These are phyloP conservation scores for Lachnellula occidentalis DNA, from an alignment of 2,329 filamentous ascomycete genomes.

Conservation along the genomic window DNA sequence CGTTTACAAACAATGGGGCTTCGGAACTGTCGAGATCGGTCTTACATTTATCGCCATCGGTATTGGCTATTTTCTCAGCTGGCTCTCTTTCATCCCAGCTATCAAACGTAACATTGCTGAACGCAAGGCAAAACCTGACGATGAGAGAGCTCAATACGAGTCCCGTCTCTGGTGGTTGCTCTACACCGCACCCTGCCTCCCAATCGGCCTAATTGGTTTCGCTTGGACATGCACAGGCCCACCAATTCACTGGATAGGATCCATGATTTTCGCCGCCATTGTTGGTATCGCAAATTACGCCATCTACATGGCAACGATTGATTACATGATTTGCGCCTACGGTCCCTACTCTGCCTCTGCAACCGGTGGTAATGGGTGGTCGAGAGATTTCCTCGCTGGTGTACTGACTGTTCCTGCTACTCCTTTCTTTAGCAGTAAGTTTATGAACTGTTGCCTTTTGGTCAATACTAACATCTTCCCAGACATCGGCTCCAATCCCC, in stretches of 20 bases:
- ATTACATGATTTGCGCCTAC: slow-evolving; percentile 73
- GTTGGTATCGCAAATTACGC: slow-evolving; percentile 68
- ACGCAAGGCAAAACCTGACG: slow-evolving; percentile 44
- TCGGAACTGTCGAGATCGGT: slow-evolving; percentile 50
- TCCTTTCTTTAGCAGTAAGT: slow-evolving; percentile 51
- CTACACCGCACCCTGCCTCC: slow-evolving; percentile 53
- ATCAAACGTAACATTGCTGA: slow-evolving; percentile 49
- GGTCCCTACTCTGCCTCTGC: slow-evolving; percentile 69
- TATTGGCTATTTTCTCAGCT: slow-evolving; percentile 60
- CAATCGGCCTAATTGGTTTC: slow-evolving; percentile 65
- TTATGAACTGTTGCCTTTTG: neutral
- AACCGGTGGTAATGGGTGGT: slow-evolving; percentile 70
- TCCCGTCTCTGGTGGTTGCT: slow-evolving; percentile 61
- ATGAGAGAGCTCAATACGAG: slow-evolving; percentile 62
- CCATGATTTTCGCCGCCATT: slow-evolving; percentile 57
- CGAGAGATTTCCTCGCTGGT: slow-evolving; percentile 68
- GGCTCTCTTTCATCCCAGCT: slow-evolving; percentile 52
- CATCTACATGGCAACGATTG: slow-evolving; percentile 72
- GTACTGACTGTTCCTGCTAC: slow-evolving; percentile 63
- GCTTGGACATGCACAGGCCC: slow-evolving; percentile 63
- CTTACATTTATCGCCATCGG: slow-evolving; percentile 62
- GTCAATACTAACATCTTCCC: neutral
- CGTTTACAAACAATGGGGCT: slow-evolving; percentile 64
- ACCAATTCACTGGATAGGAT: slow-evolving; percentile 60
- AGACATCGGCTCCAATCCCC: slow-evolving; percentile 49